Percentiles rank a stretch among this genome's conserved stretches.
phyloP scores from a whole-genome alignment of 2,329 filamentous ascomycete genomes.

The Beauveria australis region DNA sequence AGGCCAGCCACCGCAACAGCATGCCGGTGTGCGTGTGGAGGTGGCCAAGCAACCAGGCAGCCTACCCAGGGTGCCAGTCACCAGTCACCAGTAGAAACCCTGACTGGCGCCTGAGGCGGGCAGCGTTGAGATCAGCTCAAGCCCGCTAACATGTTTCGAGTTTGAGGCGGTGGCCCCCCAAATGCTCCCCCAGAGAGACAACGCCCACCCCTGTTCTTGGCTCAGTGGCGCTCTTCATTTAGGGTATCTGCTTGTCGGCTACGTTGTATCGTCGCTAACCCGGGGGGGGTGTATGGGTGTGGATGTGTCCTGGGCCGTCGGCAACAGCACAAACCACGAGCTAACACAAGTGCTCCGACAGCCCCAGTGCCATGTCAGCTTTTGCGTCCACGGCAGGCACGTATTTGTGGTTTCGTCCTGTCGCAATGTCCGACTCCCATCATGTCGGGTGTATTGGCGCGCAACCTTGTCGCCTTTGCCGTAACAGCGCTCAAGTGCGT shows the following conservation, averaged over 20 bases:
- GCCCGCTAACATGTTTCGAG: slow-evolving; percentile 10
- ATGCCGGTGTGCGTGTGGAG: slow-evolving; percentile 2
- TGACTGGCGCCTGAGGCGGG: slow-evolving; percentile 1
- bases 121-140: slow-evolving; percentile 8
- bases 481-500: background rate
- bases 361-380: slow-evolving; percentile 8
- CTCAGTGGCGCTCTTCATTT: background rate
- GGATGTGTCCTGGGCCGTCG: slow-evolving; percentile 1
- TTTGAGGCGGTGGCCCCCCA: slow-evolving; percentile 6
- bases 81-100: background rate
- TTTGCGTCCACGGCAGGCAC: background rate
- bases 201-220: background rate
- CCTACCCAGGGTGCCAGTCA: too few species aligned
- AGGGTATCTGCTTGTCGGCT: background rate
- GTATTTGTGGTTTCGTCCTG: background rate
- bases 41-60: background rate
- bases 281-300: background rate
- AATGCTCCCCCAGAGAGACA: background rate
- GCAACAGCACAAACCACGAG: slow-evolving; percentile 3
- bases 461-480: background rate
- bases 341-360: background rate
- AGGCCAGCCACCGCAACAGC: background rate
- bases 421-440: background rate
- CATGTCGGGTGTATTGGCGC: background rate
- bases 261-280: slow-evolving; percentile 1